Evolutionary conservation across 2,329 filamentous ascomycete genomes (phyloP), one percentile per base, ranked within the genome.

Genomic region (Parafenestella ontariensis): DNA sequence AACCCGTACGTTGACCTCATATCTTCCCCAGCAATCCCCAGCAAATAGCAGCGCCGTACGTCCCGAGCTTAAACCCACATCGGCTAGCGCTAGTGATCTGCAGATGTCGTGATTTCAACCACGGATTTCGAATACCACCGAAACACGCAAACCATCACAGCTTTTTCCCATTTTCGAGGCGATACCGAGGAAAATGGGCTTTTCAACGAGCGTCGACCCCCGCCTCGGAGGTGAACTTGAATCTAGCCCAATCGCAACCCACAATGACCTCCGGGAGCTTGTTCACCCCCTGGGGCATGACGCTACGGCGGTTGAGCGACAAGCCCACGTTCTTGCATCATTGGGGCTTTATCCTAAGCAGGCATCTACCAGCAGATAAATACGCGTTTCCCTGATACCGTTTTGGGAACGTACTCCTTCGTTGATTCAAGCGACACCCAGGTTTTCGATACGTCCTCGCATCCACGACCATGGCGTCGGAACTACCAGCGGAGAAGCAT

Each of bases 41-140:
- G 23, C 45, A 18, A 47, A 39, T 39, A 28, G n/a, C 33, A 29
- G 23, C 20, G 45, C 23, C n/a, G 4, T 39, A 39, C 21, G 10
- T 29, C 45, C 5, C 45, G 33, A 31, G 45, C n/a, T 37, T 33
- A 37, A 48, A 15, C 46, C 34, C 15, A 40, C n/a, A 3, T 28
- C 5, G 46, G 46, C 43, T 58, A 58, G 51, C 37, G 11, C 28
- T 15, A 36, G 17, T 23, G 65, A 71, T 69, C 63, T 31, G 43
- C 49, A 65, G 15, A 74, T 71, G 66, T 70, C 72, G 71, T 72
- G 69, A 75, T 74, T 56, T n/a, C 39, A 66, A 59, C 63, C 68
- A 62, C 58, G 55, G 56, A 74, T 73, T 61, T 61, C 70, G 69
- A 65, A 54, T 64, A 49, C 58, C 46, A 43, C 41, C 20, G 51